Evolutionary conservation across 768 basidiomycete genomes (phyloP), one percentile per base, ranked within the genome.

Genomic region (Tulasnella sp.): DNA sequence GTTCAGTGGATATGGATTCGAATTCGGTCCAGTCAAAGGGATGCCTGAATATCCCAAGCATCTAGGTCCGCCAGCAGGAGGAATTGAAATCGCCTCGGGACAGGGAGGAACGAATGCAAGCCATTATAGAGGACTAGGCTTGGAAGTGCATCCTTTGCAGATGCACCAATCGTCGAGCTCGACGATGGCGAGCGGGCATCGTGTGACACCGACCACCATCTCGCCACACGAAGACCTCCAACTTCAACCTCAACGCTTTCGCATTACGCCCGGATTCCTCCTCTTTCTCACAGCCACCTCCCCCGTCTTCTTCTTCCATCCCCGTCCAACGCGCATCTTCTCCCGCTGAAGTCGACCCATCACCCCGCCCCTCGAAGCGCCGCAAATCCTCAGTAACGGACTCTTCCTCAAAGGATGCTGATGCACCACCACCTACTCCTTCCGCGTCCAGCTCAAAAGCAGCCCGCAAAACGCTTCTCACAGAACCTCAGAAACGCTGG

Each of bases 401-500:
- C 79, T 76, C 27, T 80, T 62, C 10, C 56, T 74, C 39, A 72
- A 74, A 52, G 76, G 80, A 27, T 81, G 27, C 71, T 81, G 78
- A 80, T 85, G 24, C 79, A 82, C 79, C 58, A 83, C 39, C 80
- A 75, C 62, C 62, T 1, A 8, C 62, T 14, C 71, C 46, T 76
- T 77, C 78, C 75, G 62, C 31, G 34, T 71, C 48, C 44, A 40
- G 34, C 77, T 44, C 75, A 36, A 72, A 75, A 21, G 77, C 77
- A 34, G 82, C 87, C 71, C 87, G 88, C 80, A 94, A 93, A 81
- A 88, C 91, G 0, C 89, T 94, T 27, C 88, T 96, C 36, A 93
- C 94, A 8, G 91, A 91, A 5, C 94, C 94, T 0, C 94, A 97
- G 10, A 95, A 96, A 83, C 90, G 95, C 18, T 89, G 94, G 21